Evolutionary conservation across 495 filamentous ascomycete genomes (phyloP).

Genomic region (Neurospora sp.): DNA sequence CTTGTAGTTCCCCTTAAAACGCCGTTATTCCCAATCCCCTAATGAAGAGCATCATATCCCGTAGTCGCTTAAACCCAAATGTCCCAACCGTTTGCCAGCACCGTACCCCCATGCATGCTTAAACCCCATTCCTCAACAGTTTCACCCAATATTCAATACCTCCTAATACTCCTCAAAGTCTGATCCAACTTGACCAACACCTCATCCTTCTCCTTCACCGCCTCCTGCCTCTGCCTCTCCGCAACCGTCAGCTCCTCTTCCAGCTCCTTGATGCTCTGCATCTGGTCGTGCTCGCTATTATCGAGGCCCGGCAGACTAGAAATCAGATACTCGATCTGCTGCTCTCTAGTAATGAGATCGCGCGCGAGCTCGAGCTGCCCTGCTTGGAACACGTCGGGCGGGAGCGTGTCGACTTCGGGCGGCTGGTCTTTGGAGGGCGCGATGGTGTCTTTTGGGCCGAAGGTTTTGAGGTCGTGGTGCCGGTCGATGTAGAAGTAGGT

Average conservation of each 20-base stretch:
- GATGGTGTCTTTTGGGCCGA: slow-evolving; percentile 49
- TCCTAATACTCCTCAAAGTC: slow-evolving; percentile 48
- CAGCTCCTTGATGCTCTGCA: slow-evolving; percentile 59
- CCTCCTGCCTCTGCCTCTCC: slow-evolving; percentile 60
- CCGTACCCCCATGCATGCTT: not conserved
- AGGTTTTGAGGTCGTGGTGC: slow-evolving; percentile 65
- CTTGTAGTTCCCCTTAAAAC: not conserved
- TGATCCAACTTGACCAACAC: slow-evolving; percentile 58
- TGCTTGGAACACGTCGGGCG: slow-evolving; percentile 54
- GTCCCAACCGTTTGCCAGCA: not conserved
- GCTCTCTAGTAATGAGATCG: slow-evolving; percentile 81
- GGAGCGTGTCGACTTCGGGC: slow-evolving; percentile 47
- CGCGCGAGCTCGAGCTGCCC: slow-evolving; percentile 72
- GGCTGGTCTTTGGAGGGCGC: slow-evolving; percentile 43
- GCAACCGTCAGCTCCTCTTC: slow-evolving; percentile 65
- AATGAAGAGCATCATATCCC: not conserved
- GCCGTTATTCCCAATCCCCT: not conserved
- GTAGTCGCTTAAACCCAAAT: not conserved
- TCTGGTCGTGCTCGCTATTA: slow-evolving; percentile 74
- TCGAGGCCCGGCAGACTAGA: slow-evolving; percentile 77
- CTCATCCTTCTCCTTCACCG: slow-evolving; percentile 59
- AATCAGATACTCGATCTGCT: slow-evolving; percentile 88
- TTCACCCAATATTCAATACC: slow-evolving; percentile 19
- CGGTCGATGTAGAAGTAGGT: slow-evolving; percentile 71
- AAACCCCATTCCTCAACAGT: not conserved